A percentile compares a stretch with the other conserved stretches of the same genome.
These are phyloP conservation scores for Bacterosira constricta DNA, from an alignment of 108 stramenopile genomes.

Conservation along the genomic window DNA sequence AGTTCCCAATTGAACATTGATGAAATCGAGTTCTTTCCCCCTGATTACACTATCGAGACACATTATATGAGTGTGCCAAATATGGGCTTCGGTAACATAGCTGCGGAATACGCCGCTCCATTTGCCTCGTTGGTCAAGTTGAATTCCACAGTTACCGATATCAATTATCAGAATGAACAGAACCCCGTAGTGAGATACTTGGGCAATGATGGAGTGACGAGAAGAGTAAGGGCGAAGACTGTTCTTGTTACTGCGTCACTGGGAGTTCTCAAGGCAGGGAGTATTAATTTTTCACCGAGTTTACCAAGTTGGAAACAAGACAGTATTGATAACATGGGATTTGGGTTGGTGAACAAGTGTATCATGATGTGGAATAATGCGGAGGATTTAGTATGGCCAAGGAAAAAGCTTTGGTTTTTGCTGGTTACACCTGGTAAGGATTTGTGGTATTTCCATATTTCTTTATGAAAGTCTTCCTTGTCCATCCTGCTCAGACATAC, in stretches of 20 bases:
- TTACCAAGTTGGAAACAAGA: slow-evolving; percentile 52
- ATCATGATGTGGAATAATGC: slow-evolving; percentile 45
- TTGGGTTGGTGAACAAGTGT: slow-evolving; percentile 60
- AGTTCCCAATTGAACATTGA: neutral
- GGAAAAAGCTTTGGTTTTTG: slow-evolving; percentile 21
- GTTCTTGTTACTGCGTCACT: slow-evolving; percentile 69
- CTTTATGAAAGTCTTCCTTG: too few relatives aligned
- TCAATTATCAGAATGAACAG: neutral
- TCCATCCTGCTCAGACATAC: too few relatives aligned
- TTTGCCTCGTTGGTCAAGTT: slow-evolving; percentile 4
- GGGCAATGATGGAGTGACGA: neutral
- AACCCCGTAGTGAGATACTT: neutral
- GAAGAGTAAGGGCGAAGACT: neutral
- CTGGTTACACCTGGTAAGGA: slow-evolving; percentile 34
- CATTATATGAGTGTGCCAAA: slow-evolving; percentile 11
- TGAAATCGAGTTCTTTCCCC: neutral
- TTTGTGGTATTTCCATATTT: too few relatives aligned
- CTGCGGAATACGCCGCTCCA: slow-evolving; percentile 9
- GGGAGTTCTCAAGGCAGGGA: slow-evolving; percentile 63
- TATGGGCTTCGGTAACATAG: slow-evolving; percentile 13
- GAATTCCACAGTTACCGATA: slow-evolving; percentile 7
- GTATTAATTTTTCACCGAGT: slow-evolving; percentile 55
- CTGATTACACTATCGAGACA: neutral
- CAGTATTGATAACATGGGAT: slow-evolving; percentile 60
- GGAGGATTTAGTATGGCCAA: slow-evolving; percentile 31